These are phyloP conservation scores for Ceratorhiza oryzae-sativae DNA, from an alignment of 1,284 basidiomycete species.

Conservation along the genomic window DNA sequence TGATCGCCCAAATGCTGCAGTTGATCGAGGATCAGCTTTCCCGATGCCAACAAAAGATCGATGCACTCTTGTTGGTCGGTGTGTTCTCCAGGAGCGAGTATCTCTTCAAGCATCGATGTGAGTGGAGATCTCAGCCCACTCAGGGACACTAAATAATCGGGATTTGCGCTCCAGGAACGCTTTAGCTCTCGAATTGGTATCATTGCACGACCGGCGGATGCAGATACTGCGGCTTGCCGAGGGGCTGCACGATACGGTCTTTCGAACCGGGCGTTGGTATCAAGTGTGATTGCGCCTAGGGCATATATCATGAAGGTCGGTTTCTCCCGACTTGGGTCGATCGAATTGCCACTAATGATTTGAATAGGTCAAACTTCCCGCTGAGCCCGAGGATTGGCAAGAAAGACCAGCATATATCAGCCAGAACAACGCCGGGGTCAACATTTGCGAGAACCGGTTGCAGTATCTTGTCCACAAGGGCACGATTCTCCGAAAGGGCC, in stretches of 20 bases:
- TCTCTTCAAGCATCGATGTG: conserved; percentile 73
- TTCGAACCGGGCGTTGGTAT: conserved; percentile 73
- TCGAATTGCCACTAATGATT: not conserved
- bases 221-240: conserved; percentile 81
- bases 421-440: conserved; percentile 72
- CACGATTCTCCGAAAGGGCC: conserved; percentile 82
- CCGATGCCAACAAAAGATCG: conserved; percentile 67
- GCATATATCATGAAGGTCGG: conserved; percentile 59
- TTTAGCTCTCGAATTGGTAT: conserved; percentile 69
- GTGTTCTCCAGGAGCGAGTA: conserved; percentile 85
- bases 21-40: conserved; percentile 75
- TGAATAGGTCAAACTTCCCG: conserved; percentile 77
- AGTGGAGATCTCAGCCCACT: conserved; percentile 47
- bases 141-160: not conserved
- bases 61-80: conserved; percentile 82
- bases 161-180: conserved; percentile 2
- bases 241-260: conserved; percentile 84
- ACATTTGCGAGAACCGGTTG: conserved; percentile 81
- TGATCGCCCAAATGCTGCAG: conserved; percentile 74
- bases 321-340: not conserved
- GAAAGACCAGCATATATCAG: conserved; percentile 81
- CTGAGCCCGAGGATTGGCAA: conserved; percentile 76
- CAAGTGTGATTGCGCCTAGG: conserved; percentile 76
- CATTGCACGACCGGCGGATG: conserved; percentile 78
- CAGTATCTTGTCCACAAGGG: conserved; percentile 82